phyloP scores from a whole-genome alignment of 2,329 filamentous ascomycete species.

The Claviceps capensis region DNA sequence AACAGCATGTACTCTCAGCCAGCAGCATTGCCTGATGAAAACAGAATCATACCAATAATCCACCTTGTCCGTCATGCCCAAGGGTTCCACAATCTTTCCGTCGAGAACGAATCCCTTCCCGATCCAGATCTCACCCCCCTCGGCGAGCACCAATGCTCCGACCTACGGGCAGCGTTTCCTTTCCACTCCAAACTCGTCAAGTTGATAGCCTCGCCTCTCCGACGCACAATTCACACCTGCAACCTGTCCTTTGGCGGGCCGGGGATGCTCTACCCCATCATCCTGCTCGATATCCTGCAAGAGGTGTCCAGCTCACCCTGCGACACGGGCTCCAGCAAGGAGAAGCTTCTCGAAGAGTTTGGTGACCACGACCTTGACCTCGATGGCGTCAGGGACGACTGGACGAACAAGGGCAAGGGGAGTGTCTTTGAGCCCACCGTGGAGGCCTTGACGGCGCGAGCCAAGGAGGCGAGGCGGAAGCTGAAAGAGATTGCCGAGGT shows the following conservation, averaged over 20 bases:
- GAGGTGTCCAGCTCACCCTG: conserved; percentile 64
- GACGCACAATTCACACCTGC: conserved; percentile 68
- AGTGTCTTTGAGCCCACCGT: conserved; percentile 33
- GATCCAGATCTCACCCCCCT: conserved; percentile 67
- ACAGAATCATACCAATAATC: conserved; percentile 37
- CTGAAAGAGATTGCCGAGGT: conserved; percentile 32
- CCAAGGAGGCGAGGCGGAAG: conserved; percentile 44
- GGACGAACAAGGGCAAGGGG: conserved; percentile 50
- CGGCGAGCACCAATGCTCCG: conserved; percentile 61
- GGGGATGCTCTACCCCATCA: conserved; percentile 29
- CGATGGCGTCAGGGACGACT: conserved; percentile 44
- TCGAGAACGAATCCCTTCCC: conserved; percentile 55
- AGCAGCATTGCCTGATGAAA: too few species aligned
- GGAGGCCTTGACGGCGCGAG: conserved; percentile 44
- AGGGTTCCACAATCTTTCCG: conserved; percentile 67
- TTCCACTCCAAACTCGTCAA: conserved; percentile 51
- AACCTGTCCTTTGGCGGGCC: conserved; percentile 50
- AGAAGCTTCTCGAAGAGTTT: conserved; percentile 47
- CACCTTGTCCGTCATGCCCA: conserved; percentile 62
- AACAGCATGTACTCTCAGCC: too few species aligned
- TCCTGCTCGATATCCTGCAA: conserved; percentile 62
- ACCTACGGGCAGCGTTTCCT: conserved; percentile 49
- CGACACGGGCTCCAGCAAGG: conserved; percentile 53
- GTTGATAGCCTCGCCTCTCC: conserved; percentile 66
- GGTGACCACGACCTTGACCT: conserved; percentile 48